Conservation (phyloP, 352 stramenopile genomes). For the Phytophthora sojae region DNA sequence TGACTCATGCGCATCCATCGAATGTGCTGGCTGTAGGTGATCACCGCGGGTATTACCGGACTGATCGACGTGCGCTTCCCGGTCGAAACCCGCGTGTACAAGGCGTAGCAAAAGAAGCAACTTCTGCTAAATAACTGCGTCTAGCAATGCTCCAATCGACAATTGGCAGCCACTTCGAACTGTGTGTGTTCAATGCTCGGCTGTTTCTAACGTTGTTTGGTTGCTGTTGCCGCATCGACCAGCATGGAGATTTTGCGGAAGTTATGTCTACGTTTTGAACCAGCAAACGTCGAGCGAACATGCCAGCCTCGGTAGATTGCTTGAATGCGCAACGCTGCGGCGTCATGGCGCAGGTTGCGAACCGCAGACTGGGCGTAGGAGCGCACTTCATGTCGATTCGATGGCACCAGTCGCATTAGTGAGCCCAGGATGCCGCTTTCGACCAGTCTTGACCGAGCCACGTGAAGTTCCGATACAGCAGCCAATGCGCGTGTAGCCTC, state of each 20-base stretch:
- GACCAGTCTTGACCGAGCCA: conserved; percentile 62
- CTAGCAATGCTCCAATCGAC: neutral
- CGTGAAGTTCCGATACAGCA: conserved; percentile 70
- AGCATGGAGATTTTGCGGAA: conserved; percentile 34
- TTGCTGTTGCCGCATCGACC: conserved; percentile 25
- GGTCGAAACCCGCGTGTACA: conserved; percentile 70
- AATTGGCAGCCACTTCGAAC: neutral
- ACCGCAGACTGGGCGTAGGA: conserved; percentile 57
- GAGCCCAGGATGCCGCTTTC: conserved; percentile 66
- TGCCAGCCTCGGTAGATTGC: conserved; percentile 73
- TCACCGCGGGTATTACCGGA: conserved; percentile 78
- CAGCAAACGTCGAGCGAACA: conserved; percentile 43
- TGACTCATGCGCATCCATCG: too few species aligned
- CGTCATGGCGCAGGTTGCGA: conserved; percentile 74
- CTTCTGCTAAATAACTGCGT: neutral
- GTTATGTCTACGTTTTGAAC: conserved; percentile 28
- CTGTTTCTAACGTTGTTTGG: conserved; percentile 27
- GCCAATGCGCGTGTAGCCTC: conserved; percentile 66
- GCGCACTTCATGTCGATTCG: conserved; percentile 47
- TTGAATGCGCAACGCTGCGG: conserved; percentile 76
- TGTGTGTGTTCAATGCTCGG: neutral
- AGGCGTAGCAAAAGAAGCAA: conserved; percentile 16
- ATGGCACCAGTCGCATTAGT: conserved; percentile 60
- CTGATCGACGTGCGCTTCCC: conserved; percentile 75
- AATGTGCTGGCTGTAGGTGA: conserved; percentile 37